phyloP scores from a whole-genome alignment of 1,139 yeast species.

The Candida pseudoviswanathii region DNA sequence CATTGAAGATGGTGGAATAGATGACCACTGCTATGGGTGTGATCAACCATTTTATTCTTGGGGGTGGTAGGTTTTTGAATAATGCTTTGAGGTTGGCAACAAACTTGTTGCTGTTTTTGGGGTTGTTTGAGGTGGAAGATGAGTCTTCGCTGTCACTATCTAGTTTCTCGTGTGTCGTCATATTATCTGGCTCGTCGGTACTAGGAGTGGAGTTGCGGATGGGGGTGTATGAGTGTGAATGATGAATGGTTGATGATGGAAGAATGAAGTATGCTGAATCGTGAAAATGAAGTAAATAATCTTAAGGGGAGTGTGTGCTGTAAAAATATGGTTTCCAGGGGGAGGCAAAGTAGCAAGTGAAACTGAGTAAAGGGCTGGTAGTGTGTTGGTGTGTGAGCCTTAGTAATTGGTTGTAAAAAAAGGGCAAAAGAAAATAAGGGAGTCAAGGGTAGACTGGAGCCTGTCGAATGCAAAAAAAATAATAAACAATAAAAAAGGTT shows the following conservation, averaged over 20 bases:
- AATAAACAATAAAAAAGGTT: background rate
- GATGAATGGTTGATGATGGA: background rate
- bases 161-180: conserved; percentile 1
- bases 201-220: background rate
- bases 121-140: background rate
- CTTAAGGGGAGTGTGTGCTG: background rate
- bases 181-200: background rate
- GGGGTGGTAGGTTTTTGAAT: conserved; percentile 2
- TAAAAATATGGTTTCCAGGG: too few species aligned
- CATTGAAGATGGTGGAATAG: conserved; percentile 14
- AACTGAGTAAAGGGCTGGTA: too few species aligned
- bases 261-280: background rate
- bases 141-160: background rate
- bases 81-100: background rate
- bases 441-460: too few species aligned
- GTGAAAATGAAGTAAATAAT: background rate
- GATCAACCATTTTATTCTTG: conserved; percentile 11
- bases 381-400: too few species aligned
- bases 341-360: too few species aligned
- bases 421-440: too few species aligned
- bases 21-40: conserved; percentile 12
- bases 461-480: background rate
- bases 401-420: too few species aligned
- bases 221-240: background rate
- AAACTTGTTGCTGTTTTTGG: background rate